Conservation (phyloP, 1,139 yeast genomes). For the Candida sanyaensis region DNA sequence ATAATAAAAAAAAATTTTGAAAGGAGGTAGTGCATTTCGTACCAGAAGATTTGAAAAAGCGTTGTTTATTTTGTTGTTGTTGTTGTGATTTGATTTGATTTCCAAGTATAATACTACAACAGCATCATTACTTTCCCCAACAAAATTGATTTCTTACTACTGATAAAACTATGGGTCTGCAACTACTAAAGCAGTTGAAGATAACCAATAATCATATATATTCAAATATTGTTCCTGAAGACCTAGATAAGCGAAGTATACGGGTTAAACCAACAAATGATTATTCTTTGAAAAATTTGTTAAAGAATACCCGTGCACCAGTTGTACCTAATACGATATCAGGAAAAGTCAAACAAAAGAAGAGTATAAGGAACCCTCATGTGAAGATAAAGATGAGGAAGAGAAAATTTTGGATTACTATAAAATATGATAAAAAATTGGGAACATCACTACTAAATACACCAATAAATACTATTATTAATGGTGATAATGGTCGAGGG, state of each 20-base stretch:
- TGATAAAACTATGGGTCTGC: constrained; percentile 17
- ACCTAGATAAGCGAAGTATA: constrained; percentile 23
- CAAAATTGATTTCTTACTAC: neutral
- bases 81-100: neutral
- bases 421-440: neutral
- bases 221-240: constrained; percentile 20
- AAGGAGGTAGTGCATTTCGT: neutral
- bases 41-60: neutral
- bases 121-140: no score
- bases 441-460: neutral
- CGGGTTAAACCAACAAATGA: constrained; percentile 17
- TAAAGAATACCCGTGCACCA: constrained; percentile 11
- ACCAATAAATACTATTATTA: neutral
- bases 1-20: neutral
- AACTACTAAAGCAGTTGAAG: constrained; percentile 27
- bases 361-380: neutral
- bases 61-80: constrained; percentile 1
- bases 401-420: neutral
- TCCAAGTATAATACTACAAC: no score
- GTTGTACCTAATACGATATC: neutral
- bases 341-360: neutral
- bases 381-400: constrained; percentile 1
- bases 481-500: neutral
- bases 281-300: constrained; percentile 18
- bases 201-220: constrained; percentile 29